Base-by-base conservation (phyloP, 176 grass and related monocot species). In the Panicum miliaceum region DNA sequence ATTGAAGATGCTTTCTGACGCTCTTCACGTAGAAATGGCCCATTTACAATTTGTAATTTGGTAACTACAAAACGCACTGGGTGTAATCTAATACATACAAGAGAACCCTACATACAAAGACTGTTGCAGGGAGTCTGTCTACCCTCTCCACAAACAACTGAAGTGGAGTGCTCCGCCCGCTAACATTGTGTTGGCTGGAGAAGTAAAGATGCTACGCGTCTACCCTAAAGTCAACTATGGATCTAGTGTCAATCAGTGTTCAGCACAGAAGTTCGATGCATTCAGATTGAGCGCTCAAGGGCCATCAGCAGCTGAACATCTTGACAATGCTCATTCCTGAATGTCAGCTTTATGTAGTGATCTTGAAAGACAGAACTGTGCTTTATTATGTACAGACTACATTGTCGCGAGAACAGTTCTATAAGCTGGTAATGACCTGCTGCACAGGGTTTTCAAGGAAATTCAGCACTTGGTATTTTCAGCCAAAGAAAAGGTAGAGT, bases 401-500 rank as follows among this genome's bases (percentile, higher is more conserved):
- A 71, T 59, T 34, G 61, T 26, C 40, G 18, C 3, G 57, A 54
- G 50, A 81, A 56, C 25, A 26, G 15, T 53, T 56, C 35, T 65
- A 68, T 70, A 60, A 18, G 50, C 18, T 77, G 54, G 27, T 58
- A 73, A 79, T 79, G 19, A 64, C 64, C 83, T 90, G 78, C 83
- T 90, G 78, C 83, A 82, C 15, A 68, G 20, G 71, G 43, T 77
- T 64, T 64, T 54, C 9, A 77, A 82, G 52, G 43, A 53, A 85
- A 77, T 46, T 77, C 61, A 67, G 8, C 15, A 75, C 11, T 85
- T 64, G 42, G 34, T 81, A 81, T 38, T 53, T 76, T 62, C 42
- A 15, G 12, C 8, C 38, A 42, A 20, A 73, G 10, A 68, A 73
- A 72, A 63, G 0, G 8, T 35, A 4, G 10, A 46, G 5, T 40